Evolutionary conservation across 306 rosid species (phyloP), one percentile per base, ranked within the genome.

Genomic region (Rubus idaeus): DNA sequence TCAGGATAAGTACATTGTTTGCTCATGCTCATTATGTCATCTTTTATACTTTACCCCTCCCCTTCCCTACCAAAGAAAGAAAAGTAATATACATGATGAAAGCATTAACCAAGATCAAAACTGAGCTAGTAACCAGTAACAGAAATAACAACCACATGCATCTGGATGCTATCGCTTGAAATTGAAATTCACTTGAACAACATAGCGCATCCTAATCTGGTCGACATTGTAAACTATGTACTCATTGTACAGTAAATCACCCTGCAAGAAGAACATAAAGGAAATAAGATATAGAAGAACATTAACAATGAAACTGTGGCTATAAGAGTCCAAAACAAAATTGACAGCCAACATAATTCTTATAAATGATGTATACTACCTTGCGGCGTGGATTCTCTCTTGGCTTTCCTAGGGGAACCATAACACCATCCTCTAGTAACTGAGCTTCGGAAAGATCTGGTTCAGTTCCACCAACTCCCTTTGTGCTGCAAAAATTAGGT

Each of bases 161-260:
- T 42, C 68, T 17, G 41, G 80, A 57, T 1, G 18, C 79, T 75
- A 80, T 49, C 58, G 6, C 58, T 78, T 86, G 80, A 84, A 92
- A 65, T 87, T 84, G 91, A 92, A 95, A 49, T 89, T 84, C 73
- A 92, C 93, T 64, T 89, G 93, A 85, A 89, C 80, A 63, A 90
- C 76, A 77, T 92, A 95, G 44, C 96, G 91, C 99, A 95, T 95
- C 83, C 83, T 83, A 73, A 95, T 87, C 84, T 95, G 99, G 21
- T 92, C 94, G 73, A 87, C 93, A 45, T 91, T 87, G 85, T 92
- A 95, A 63, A 95, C 98, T 81, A 95, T 83, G 89, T 92, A 95
- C 81, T 95, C 99, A 46, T 92, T 95, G 87, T 92, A 92, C 77
- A 85, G 42, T 46, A 95, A 82, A 71, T 50, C 46, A 30, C 94